Conservation (phyloP, 805 yeast species). For the Ogataea sp. region DNA sequence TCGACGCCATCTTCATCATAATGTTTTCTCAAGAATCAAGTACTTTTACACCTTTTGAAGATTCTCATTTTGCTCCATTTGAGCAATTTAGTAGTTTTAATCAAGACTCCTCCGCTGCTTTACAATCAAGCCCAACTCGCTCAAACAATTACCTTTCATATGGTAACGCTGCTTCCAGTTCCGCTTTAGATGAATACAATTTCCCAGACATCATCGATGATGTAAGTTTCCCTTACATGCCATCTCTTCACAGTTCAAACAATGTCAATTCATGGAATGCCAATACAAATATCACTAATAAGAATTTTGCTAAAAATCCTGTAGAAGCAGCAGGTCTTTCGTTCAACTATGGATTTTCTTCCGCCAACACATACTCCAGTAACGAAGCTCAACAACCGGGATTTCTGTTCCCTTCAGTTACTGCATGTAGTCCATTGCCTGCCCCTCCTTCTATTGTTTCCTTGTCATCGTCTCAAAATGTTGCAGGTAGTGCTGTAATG, state of each 20-base stretch:
- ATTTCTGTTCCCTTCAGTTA: slow-evolving; percentile 21
- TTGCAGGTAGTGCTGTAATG: slow-evolving; percentile 1
- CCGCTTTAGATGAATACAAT: background rate
- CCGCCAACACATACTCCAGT: background rate
- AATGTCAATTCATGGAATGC: background rate
- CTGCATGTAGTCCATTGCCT: slow-evolving; percentile 24
- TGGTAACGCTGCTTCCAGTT: background rate
- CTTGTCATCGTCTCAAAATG: background rate
- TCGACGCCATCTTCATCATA: background rate
- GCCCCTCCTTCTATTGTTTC: background rate
- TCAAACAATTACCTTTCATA: background rate
- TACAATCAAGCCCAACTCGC: background rate
- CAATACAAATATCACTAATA: background rate
- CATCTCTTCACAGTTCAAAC: background rate
- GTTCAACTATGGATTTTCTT: too few relatives aligned
- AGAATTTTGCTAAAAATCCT: too few relatives aligned
- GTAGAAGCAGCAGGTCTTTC: too few relatives aligned
- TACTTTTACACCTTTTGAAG: background rate
- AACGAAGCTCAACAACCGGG: background rate
- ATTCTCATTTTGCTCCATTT: background rate
- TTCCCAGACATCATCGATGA: background rate
- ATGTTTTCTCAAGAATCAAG: slow-evolving; percentile 1
- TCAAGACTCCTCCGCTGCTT: too few relatives aligned
- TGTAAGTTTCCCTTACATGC: background rate
- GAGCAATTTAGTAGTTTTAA: too few relatives aligned